Percentiles rank a stretch among this genome's conserved stretches.
Conservation (phyloP, 495 filamentous ascomycete species). For the Corynascus novoguineensis region DNA sequence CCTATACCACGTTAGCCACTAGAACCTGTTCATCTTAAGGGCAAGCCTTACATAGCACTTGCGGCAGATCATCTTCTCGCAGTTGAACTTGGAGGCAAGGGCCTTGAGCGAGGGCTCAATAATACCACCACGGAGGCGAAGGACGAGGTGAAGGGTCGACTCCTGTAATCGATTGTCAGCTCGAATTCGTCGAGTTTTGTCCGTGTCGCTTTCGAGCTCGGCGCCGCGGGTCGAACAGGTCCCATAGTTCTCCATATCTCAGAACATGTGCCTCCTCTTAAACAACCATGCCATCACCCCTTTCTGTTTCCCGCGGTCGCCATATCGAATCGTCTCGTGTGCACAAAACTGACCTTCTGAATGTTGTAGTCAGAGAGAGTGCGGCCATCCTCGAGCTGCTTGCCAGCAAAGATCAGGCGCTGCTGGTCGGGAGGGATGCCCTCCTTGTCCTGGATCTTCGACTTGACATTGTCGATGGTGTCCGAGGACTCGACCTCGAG, state of each 20-base stretch:
- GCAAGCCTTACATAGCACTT: slow-evolving; percentile 69
- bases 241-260: slow-evolving; percentile 1
- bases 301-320: slow-evolving; percentile 4
- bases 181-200: background rate
- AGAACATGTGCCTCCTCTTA: slow-evolving; percentile 3
- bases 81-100: slow-evolving; percentile 98
- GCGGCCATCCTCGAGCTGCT: slow-evolving; percentile 99
- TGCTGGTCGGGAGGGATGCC: slow-evolving; percentile 99
- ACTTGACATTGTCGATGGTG: slow-evolving; percentile 98
- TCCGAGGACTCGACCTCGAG: slow-evolving; percentile 98
- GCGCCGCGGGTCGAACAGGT: slow-evolving; percentile 4
- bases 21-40: background rate
- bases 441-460: slow-evolving; percentile 99
- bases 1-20: slow-evolving; percentile 43
- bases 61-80: slow-evolving; percentile 99
- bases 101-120: slow-evolving; percentile 99
- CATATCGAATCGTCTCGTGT: slow-evolving; percentile 8
- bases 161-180: slow-evolving; percentile 53
- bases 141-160: slow-evolving; percentile 97
- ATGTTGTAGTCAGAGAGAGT: slow-evolving; percentile 99
- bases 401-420: slow-evolving; percentile 98
- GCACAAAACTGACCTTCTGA: slow-evolving; percentile 73
- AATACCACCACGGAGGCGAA: slow-evolving; percentile 98
- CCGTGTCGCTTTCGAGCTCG: background rate
- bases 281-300: background rate